A percentile compares a stretch with the other conserved stretches of the same genome.
Evolutionary conservation across 2,329 filamentous ascomycete species (phyloP).

Genomic region (Aphanoascus verrucosus): DNA sequence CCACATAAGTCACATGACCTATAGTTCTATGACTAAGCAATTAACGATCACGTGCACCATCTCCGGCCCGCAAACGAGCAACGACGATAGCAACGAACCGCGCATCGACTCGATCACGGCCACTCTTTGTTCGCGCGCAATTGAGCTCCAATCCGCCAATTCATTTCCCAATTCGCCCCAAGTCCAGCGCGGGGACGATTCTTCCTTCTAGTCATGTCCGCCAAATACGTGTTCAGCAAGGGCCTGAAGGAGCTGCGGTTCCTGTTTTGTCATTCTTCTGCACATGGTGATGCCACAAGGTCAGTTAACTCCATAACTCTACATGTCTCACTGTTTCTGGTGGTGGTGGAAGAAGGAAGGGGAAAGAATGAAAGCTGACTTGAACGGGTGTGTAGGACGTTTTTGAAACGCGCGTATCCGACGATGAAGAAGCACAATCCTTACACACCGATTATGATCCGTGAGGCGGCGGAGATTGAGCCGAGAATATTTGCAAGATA

Average conservation of each 20-base stretch:
- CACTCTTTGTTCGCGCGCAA: conserved; percentile 11
- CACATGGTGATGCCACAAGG: conserved; percentile 82
- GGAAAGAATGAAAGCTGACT: background rate
- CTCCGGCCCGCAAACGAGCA: background rate
- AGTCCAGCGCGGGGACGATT: background rate
- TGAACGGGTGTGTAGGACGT: conserved; percentile 50
- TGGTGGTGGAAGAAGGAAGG: background rate
- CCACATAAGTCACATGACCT: background rate
- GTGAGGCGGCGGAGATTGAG: conserved; percentile 74
- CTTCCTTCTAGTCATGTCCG: conserved; percentile 53
- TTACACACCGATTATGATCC: conserved; percentile 81
- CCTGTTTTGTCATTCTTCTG: conserved; percentile 88
- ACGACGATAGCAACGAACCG: background rate
- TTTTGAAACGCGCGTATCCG: conserved; percentile 83
- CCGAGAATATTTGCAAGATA: conserved; percentile 89
- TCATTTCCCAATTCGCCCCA: background rate
- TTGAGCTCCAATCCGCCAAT: conserved; percentile 10
- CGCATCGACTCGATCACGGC: background rate
- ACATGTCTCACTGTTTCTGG: too few species aligned
- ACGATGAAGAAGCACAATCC: conserved; percentile 99
- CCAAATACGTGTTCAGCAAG: conserved; percentile 85
- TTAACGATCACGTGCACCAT: background rate
- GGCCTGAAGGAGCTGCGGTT: conserved; percentile 92
- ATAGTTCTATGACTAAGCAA: too few species aligned
- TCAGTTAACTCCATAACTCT: too few species aligned